These are phyloP conservation scores for Mucor mucedo DNA, from an alignment of 371 early-diverging fungal genomes.

Conservation along the genomic window DNA sequence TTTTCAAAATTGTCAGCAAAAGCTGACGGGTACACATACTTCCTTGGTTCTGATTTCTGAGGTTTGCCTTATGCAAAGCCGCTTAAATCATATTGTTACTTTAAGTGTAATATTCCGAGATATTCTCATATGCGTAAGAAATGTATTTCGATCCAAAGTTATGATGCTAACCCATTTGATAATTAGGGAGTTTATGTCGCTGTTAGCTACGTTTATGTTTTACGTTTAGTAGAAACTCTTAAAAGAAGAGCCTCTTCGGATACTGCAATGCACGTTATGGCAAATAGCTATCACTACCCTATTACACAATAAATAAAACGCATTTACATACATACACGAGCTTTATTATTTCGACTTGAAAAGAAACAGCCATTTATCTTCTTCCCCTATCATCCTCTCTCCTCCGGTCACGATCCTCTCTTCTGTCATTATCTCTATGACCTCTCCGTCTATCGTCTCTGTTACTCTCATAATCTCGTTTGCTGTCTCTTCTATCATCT, in stretches of 20 bases:
- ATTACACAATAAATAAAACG: slow-evolving; percentile 12
- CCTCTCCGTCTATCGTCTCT: slow-evolving; percentile 21
- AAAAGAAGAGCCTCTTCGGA: slow-evolving; percentile 7
- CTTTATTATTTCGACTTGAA: neutral
- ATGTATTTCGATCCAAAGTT: neutral
- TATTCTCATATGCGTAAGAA: slow-evolving; percentile 20
- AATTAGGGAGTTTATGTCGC: slow-evolving; percentile 17
- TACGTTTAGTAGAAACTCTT: slow-evolving; percentile 6
- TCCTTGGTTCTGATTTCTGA: slow-evolving; percentile 12
- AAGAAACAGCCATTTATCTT: neutral
- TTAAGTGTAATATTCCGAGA: slow-evolving; percentile 14
- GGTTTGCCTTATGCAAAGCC: slow-evolving; percentile 16
- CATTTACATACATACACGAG: neutral
- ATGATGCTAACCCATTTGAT: neutral
- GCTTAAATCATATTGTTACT: slow-evolving; percentile 9
- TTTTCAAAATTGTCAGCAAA: slow-evolving; percentile 16
- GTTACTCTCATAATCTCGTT: neutral
- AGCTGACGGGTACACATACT: neutral
- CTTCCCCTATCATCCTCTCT: slow-evolving; percentile 1
- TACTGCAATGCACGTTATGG: slow-evolving; percentile 11
- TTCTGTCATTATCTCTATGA: neutral
- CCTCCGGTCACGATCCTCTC: slow-evolving; percentile 6
- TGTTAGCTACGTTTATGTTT: slow-evolving; percentile 17
- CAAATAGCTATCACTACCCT: slow-evolving; percentile 14
- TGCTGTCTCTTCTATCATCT: neutral